Percentiles rank a stretch among this genome's conserved stretches.
These are phyloP conservation scores for Neurospora sp. DNA, from an alignment of 495 filamentous ascomycete species.

Conservation along the genomic window DNA sequence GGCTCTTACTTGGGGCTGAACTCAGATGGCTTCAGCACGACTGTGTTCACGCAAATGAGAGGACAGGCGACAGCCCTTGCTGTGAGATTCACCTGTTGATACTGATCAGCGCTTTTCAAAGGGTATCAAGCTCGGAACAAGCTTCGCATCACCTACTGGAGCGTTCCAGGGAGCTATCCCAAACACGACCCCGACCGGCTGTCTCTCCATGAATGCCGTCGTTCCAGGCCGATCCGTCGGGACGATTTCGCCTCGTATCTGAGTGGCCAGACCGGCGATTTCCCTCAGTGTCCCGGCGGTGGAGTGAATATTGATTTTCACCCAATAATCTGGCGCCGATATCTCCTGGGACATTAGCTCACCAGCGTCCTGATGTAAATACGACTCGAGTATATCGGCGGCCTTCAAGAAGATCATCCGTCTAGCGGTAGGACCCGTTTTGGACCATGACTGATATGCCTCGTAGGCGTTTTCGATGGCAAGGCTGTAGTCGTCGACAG, in stretches of 20 bases:
- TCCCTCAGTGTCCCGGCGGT: no score
- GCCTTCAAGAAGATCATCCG: slow-evolving; percentile 58
- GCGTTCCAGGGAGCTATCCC: no score
- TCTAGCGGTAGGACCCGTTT: slow-evolving; percentile 45
- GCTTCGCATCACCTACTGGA: no score
- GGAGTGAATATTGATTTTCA: background rate
- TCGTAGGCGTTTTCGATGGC: slow-evolving; percentile 50
- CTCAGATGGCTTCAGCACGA: slow-evolving; percentile 67
- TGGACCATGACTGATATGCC: slow-evolving; percentile 57
- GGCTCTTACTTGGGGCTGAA: slow-evolving; percentile 55
- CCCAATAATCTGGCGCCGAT: slow-evolving; percentile 27
- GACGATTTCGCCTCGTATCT: no score
- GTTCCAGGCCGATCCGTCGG: no score
- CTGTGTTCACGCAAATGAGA: slow-evolving; percentile 68
- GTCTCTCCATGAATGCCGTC: no score
- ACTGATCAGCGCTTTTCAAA: no score
- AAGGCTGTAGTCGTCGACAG: slow-evolving; percentile 43
- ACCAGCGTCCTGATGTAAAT: slow-evolving; percentile 51
- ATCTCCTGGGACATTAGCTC: slow-evolving; percentile 31
- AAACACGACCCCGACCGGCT: no score
- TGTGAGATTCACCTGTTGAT: slow-evolving; percentile 49
- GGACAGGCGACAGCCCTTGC: slow-evolving; percentile 52
- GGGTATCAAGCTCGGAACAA: no score
- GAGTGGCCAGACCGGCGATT: no score
- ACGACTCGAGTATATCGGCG: slow-evolving; percentile 52